phyloP scores from a whole-genome alignment of 768 basidiomycete genomes.

The Auriscalpium orientale region DNA sequence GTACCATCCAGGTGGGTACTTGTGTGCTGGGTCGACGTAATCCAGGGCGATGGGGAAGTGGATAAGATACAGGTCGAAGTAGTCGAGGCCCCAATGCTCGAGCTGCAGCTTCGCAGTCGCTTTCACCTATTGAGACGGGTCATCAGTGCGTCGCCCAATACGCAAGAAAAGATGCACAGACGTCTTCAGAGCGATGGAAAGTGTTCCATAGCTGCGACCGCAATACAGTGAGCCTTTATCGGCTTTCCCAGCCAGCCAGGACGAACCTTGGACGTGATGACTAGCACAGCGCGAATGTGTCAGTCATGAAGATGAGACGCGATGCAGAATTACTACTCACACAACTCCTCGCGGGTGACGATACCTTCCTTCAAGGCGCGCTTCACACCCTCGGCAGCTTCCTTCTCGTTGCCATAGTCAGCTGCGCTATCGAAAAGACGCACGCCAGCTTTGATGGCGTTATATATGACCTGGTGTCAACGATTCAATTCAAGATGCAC shows the following conservation, averaged over 20 bases:
- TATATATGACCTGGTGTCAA: conserved; percentile 64
- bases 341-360: conserved; percentile 83
- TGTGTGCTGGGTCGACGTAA: conserved; percentile 69
- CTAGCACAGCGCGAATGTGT: conserved; percentile 25
- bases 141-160: background rate
- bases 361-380: conserved; percentile 76
- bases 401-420: conserved; percentile 87
- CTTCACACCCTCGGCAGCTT: conserved; percentile 71
- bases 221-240: background rate
- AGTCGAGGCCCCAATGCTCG: conserved; percentile 77
- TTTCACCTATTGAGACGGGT: conserved; percentile 36
- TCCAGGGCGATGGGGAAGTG: conserved; percentile 82
- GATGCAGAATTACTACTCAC: conserved; percentile 34
- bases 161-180: conserved; percentile 24
- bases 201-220: conserved; percentile 73
- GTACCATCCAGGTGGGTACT: conserved; percentile 81
- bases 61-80: conserved; percentile 74
- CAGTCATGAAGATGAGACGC: background rate
- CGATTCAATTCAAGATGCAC: background rate
- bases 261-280: conserved; percentile 75
- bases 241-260: no score
- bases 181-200: conserved; percentile 74
- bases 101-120: conserved; percentile 56
- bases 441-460: conserved; percentile 81
- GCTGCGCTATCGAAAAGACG: conserved; percentile 81